Evolutionary conservation across 1,139 yeast genomes (phyloP), one percentile per base, ranked within the genome.

Genomic region (Debaryomyces robertsiae): DNA sequence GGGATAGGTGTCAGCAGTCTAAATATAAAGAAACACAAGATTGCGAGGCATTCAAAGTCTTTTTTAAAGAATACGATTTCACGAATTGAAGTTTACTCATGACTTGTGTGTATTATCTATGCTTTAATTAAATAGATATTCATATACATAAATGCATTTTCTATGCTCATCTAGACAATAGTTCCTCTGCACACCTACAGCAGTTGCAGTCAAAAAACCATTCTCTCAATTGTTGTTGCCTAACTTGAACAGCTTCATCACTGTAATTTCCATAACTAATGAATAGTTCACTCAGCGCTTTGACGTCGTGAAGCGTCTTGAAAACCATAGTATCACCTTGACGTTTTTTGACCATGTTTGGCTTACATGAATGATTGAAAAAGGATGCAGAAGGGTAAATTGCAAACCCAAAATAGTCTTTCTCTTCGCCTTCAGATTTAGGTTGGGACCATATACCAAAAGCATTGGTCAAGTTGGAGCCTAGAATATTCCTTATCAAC

Each of bases 1-100:
- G 95, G 96, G 84, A 82, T 43, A 78, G 79, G 41, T 86, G 95
- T 52, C 65, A 66, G 41, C 91, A 85, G 54, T 67, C 84, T 0
- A 65, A 65, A 41, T 65, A 65, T 22, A 75, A 77, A 46, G 95
- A 87, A 53, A 65, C 70, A 9, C 55, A 61, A n/a, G 94, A 87
- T 42, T 79, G 84, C 38, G 79, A 75, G 41, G 61, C 61, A 22
- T 82, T 84, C 52, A 84, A 83, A 54, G 57, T 60, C 39, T 66
- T 68, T 31, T 81, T 71, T 54, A 63, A 63, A 32, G 58, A 60
- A 1, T 75, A 53, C 53, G 87, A 82, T 48, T 71, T 75, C 40
- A 61, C 67, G 3, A 24, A 40, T 25, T 36, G 27, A 29, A 24
- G 19, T 23, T 6, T 7, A 19, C 7, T n/a, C n/a, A n/a, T n/a